Base-by-base conservation (phyloP, 345 rosid genomes). In the Trapa incisa region DNA sequence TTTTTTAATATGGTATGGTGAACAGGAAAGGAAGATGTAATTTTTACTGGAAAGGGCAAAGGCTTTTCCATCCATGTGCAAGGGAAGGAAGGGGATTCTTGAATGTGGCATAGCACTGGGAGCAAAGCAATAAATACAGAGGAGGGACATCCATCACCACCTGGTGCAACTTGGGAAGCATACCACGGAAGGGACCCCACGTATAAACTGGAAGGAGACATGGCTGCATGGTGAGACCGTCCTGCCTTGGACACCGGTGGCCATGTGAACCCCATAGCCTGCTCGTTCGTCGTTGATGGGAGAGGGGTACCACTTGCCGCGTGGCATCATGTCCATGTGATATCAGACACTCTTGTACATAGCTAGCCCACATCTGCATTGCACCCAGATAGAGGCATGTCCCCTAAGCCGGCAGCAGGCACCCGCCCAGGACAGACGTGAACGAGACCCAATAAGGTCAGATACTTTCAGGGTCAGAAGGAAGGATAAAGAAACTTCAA, bases 141-240 rank as follows among this genome's bases (percentile, higher is more conserved):
- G 17, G 63, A 35, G 38, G 9, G 33, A 54, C 33, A n/a, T 54
- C 33, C 56, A 45, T 16, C 56, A n/a, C 56, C 56, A 5, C 29
- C 29, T 7, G 22, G 56, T n/a, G 56, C 56, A 50, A 50, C 56
- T 50, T 50, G 56, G 56, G 56, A 4, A 15, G 6, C 56, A 50
- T 2, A 54, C 35, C 29, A 22, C 60, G 12, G 33, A 22, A 7
- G 63, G 63, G 63, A 38, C 38, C 63, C 63, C 37, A 58, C 63
- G 17, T 54, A 9, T 2, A n/a, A n/a, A 17, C 17, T 32, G 63
- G 63, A 6, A 8, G 63, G 63, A 58, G 63, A 58, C 63, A 58
- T 33, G 63, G 63, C 12, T 32, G 37, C 63, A 58, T 58, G 63
- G 63, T 32, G 38, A 32, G 63, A 58, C 63, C 63, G 63, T 58